Base-by-base conservation (phyloP, 2,329 filamentous ascomycete species). In the Pseudonectria buxi region DNA sequence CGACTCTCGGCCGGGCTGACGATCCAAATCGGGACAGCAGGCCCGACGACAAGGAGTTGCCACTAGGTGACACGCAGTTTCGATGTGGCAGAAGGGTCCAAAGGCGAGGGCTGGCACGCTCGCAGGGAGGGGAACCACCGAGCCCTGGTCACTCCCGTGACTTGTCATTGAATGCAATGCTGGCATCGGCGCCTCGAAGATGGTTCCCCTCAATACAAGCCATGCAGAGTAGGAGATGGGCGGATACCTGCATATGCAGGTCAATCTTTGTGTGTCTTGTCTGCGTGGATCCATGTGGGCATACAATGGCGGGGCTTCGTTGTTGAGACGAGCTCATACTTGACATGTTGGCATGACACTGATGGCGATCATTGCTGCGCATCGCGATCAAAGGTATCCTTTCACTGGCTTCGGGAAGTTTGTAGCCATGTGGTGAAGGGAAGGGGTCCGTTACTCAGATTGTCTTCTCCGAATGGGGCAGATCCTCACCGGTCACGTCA, bases 1-100 rank as follows among this genome's bases (percentile, higher is more conserved):
- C 43, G 39, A 45, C 37, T 31, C 39, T 30, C 27, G 34, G 32
- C 27, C 50, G 46, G 50, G 15, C 30, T 42, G 33, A 32, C 39
- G 35, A 37, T 41, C 46, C 48, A 36, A 52, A 53, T 49, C 36
- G 34, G 46, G 50, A 42, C 26, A 32, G 7, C 24, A 22, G 35
- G 33, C 35, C 39, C 50, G 50, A 33, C 40, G 27, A 37, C 38
- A 33, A 44, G 37, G 30, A 47, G 44, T 40, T 33, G 39, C 50
- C 50, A 43, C 24, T 30, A 30, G 27, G 41, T 16, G 46, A 45
- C 41, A 40, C 43, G 41, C 39, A 40, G 30, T 36, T 27, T 30
- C 14, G 26, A 28, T 18, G 30, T 28, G 14, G 16, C 29, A 28
- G 27, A 39, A 34, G 33, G 33, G 33, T 30, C 30, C 37, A 31